phyloP scores from a whole-genome alignment of 2,329 filamentous ascomycete species.

The Epichloe sp. region DNA sequence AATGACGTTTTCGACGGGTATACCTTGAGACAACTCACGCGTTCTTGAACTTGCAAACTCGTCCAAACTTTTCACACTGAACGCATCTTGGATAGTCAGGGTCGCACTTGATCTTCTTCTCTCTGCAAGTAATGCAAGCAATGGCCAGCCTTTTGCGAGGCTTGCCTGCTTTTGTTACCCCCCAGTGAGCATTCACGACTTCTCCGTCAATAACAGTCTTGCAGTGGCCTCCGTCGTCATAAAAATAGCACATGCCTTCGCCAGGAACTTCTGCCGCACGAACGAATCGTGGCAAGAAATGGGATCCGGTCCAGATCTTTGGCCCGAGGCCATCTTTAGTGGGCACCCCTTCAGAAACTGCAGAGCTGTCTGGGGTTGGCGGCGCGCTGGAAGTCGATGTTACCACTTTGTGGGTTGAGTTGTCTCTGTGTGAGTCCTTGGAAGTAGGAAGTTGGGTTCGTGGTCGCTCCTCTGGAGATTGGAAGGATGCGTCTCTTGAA shows the following conservation, averaged over 20 bases:
- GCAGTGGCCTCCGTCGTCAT: conserved; percentile 73
- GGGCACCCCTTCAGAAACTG: conserved; percentile 28
- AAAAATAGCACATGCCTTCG: conserved; percentile 73
- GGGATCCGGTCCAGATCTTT: conserved; percentile 57
- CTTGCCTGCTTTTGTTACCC: conserved; percentile 86
- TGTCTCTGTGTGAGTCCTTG: conserved; percentile 18
- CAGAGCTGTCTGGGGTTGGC: conserved; percentile 16
- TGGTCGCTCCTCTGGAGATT: conserved; percentile 21
- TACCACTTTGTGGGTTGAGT: conserved; percentile 14
- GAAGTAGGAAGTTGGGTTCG: conserved; percentile 24
- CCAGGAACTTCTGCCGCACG: conserved; percentile 55
- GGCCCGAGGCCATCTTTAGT: conserved; percentile 49
- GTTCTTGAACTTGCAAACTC: conserved; percentile 73
- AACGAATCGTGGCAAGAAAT: conserved; percentile 54
- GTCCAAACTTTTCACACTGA: conserved; percentile 84
- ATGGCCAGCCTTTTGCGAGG: conserved; percentile 82
- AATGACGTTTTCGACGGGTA: neutral
- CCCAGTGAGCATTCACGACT: conserved; percentile 81
- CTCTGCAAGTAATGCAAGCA: conserved; percentile 82
- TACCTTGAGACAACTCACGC: conserved; percentile 50
- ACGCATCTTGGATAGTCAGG: conserved; percentile 77
- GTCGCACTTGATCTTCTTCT: conserved; percentile 97
- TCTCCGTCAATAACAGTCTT: conserved; percentile 78
- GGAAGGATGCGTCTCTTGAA: conserved; percentile 24
- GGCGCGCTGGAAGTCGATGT: conserved; percentile 15